These are phyloP conservation scores for Spirogloea muscicola DNA, from an alignment of 139 green algal genomes.

Conservation along the genomic window DNA sequence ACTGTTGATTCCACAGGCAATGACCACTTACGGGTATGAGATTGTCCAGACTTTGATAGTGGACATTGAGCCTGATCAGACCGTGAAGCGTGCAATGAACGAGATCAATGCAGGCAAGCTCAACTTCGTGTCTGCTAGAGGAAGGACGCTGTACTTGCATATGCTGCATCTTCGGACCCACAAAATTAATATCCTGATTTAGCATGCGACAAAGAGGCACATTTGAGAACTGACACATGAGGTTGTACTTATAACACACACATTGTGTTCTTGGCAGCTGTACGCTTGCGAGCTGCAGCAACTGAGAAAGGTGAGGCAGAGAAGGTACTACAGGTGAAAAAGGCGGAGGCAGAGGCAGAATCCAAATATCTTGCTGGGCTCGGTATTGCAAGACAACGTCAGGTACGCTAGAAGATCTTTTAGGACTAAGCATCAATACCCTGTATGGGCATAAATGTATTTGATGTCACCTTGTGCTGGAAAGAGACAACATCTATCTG, in stretches of 20 bases:
- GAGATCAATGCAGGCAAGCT: slow-evolving; percentile 74
- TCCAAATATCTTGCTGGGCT: slow-evolving; percentile 81
- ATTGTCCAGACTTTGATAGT: slow-evolving; percentile 82
- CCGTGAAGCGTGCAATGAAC: slow-evolving; percentile 75
- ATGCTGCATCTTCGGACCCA: no score
- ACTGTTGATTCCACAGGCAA: slow-evolving; percentile 62
- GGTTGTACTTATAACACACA: not conserved
- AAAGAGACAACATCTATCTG: no score
- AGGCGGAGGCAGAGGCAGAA: slow-evolving; percentile 89
- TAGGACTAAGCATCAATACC: no score
- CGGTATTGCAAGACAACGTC: slow-evolving; percentile 62
- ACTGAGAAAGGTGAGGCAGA: slow-evolving; percentile 74
- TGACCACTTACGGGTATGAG: slow-evolving; percentile 76
- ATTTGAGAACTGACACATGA: no score
- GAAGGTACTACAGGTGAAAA: slow-evolving; percentile 76
- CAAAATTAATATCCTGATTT: no score
- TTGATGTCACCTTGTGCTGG: no score
- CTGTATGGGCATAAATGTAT: no score
- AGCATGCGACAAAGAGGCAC: no score
- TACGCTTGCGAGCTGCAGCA: slow-evolving; percentile 63
- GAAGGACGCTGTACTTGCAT: slow-evolving; percentile 13
- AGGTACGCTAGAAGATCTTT: slow-evolving; percentile 38
- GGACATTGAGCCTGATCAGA: slow-evolving; percentile 49
- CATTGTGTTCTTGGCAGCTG: slow-evolving; percentile 8
- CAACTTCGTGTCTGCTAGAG: not conserved